These are phyloP conservation scores for Penicillium psychrofluorescens DNA, from an alignment of 495 filamentous ascomycete genomes.

Conservation along the genomic window DNA sequence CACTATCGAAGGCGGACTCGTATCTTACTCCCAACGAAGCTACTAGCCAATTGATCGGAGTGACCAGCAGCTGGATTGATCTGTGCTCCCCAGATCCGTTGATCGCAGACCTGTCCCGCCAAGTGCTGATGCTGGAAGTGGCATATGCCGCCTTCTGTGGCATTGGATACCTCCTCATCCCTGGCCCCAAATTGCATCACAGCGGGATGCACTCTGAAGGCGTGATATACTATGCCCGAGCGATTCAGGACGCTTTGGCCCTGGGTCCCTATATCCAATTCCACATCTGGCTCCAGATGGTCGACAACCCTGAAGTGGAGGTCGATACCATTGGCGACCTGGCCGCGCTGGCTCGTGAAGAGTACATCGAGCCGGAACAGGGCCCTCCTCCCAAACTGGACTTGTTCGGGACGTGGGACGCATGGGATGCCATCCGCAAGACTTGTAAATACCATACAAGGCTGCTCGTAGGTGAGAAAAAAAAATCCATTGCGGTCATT, in stretches of 20 bases:
- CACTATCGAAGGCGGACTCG: conserved; percentile 67
- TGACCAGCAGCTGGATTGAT: conserved; percentile 84
- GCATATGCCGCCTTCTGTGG: conserved; percentile 94
- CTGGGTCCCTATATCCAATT: conserved; percentile 70
- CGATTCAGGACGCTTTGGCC: conserved; percentile 71
- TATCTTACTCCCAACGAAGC: conserved; percentile 63
- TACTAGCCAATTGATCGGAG: conserved; percentile 63
- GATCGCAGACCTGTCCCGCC: conserved; percentile 74
- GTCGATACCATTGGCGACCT: conserved; percentile 50
- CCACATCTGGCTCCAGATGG: conserved; percentile 76
- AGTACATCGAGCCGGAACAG: conserved; percentile 34
- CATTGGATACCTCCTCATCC: conserved; percentile 71
- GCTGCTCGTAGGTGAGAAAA: conserved; percentile 76
- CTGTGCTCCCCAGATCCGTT: conserved; percentile 74
- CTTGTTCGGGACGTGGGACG: conserved; percentile 78
- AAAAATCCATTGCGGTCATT: background rate
- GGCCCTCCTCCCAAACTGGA: conserved; percentile 40
- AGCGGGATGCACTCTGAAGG: conserved; percentile 37
- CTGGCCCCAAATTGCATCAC: conserved; percentile 58
- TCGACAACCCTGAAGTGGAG: conserved; percentile 47
- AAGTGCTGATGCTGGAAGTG: conserved; percentile 84
- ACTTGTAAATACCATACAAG: conserved; percentile 78
- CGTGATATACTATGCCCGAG: conserved; percentile 68
- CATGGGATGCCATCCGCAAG: conserved; percentile 82
- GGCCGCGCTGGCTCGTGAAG: conserved; percentile 48